phyloP scores from a whole-genome alignment of 257 asterid genomes.

The Scutellaria minor region DNA sequence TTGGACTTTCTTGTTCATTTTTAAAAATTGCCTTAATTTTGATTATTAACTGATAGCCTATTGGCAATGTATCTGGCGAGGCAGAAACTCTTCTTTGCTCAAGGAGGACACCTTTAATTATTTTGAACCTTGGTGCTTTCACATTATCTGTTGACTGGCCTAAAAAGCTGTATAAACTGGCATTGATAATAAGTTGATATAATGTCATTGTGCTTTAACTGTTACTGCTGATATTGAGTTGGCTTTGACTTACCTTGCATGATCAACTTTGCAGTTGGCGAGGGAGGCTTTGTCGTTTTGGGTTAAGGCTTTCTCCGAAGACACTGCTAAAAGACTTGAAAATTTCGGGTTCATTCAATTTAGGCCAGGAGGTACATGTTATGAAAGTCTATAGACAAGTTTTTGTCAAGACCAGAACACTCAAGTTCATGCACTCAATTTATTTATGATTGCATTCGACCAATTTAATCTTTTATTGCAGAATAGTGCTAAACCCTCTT shows the following conservation, averaged over 20 bases:
- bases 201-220: neutral
- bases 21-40: too few relatives aligned
- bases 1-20: too few relatives aligned
- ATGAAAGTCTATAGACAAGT: slow-evolving; percentile 17
- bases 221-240: neutral
- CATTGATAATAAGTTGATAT: neutral
- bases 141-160: neutral
- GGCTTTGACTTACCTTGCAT: slow-evolving; percentile 9
- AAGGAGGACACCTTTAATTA: neutral
- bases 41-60: too few relatives aligned
- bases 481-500: slow-evolving; percentile 29
- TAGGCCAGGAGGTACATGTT: slow-evolving; percentile 91
- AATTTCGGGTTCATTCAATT: slow-evolving; percentile 95
- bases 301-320: slow-evolving; percentile 98
- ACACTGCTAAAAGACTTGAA: slow-evolving; percentile 98
- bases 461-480: neutral
- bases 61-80: too few relatives aligned
- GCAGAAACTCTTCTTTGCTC: too few relatives aligned
- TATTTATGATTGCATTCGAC: slow-evolving; percentile 1
- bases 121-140: neutral
- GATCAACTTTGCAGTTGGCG: slow-evolving; percentile 70
- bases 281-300: slow-evolving; percentile 94
- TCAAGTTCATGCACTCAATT: slow-evolving; percentile 8
- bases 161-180: neutral
- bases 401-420: slow-evolving; percentile 1